These are phyloP conservation scores for Bassia scoparia DNA, from an alignment of 148 eudicot species.

Conservation along the genomic window DNA sequence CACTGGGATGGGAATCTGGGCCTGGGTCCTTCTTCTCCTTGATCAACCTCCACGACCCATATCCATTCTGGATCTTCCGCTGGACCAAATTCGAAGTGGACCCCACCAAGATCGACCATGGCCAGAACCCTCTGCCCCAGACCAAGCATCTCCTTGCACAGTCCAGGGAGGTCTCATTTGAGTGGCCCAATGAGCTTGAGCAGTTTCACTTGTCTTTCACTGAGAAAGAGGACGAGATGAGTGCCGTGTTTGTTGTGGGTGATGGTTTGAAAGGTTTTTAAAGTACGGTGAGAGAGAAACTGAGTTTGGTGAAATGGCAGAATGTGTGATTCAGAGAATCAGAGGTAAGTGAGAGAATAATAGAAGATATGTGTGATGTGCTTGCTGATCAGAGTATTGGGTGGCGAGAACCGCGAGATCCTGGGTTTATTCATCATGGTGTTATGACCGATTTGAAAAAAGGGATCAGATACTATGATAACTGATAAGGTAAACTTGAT, in stretches of 20 bases:
- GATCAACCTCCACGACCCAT: constrained; percentile 59
- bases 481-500: too few relatives aligned
- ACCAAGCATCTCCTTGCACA: constrained; percentile 48
- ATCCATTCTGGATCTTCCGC: constrained; percentile 76
- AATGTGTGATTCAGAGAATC: constrained; percentile 43
- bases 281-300: constrained; percentile 50
- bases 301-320: constrained; percentile 26
- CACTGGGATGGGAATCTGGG: constrained; percentile 62
- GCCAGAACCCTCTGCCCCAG: constrained; percentile 79
- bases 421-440: constrained; percentile 83
- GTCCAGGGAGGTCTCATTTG: constrained; percentile 47
- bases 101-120: constrained; percentile 54
- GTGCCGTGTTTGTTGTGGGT: constrained; percentile 69
- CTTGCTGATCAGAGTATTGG: constrained; percentile 86
- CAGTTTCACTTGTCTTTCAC: constrained; percentile 75
- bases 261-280: constrained; percentile 61
- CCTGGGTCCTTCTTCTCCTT: constrained; percentile 68
- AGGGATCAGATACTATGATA: constrained; percentile 63
- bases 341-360: constrained; percentile 67
- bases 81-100: constrained; percentile 65
- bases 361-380: constrained; percentile 80
- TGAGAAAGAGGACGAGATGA: constrained; percentile 63
- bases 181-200: constrained; percentile 64
- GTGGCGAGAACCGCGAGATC: constrained; percentile 99
- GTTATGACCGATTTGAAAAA: constrained; percentile 56